Evolutionary conservation across 1,284 basidiomycete genomes (phyloP), one percentile per base, ranked within the genome.

Genomic region (Microbotryomycetes sp.): DNA sequence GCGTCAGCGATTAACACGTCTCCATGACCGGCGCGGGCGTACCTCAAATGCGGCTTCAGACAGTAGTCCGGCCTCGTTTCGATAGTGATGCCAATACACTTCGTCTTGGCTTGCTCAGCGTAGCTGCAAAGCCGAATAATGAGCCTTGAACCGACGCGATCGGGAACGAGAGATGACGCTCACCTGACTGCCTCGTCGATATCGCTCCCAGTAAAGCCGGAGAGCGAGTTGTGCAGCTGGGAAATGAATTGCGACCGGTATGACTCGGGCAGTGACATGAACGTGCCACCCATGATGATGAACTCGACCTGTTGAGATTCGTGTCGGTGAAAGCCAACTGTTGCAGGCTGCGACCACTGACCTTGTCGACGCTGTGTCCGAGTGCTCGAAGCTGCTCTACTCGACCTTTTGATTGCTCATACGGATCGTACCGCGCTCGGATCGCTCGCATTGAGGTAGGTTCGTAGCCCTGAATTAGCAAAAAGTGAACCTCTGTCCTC

Each of bases 381-480:
- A 99, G 78, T 73, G 86, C 87, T 74, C 92, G 89, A 56, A 99
- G 79, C 75, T 99, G 96, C 74, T 97, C 93, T 1, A 99, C 89
- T 27, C 96, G 84, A 9, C 91, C 91, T 70, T 90, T 81, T 16
- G 91, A 93, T 77, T 99, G 96, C 74, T 99, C 96, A 73, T 97
- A 99, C 1, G 94, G 96, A 75, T 99, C 96, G 75, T 99, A 99
- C 45, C 94, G 85, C 1, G 93, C 94, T 55, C 94, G 85, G 62
- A 99, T 99, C 1, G 94, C 94, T 67, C 94, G 86, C 94, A 99
- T 99, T 60, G 91, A 96, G 6, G 94, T 99, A 2, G 94, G 94
- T 76, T 78, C 61, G 45, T 62, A 59, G 18, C 66, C 59, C 59
- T 66, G 48, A 11, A 11, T 41, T 9, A 41, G 35, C 73, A 97